These are phyloP conservation scores for Spiraea crenata DNA, from an alignment of 331 rosid genomes.

Conservation along the genomic window DNA sequence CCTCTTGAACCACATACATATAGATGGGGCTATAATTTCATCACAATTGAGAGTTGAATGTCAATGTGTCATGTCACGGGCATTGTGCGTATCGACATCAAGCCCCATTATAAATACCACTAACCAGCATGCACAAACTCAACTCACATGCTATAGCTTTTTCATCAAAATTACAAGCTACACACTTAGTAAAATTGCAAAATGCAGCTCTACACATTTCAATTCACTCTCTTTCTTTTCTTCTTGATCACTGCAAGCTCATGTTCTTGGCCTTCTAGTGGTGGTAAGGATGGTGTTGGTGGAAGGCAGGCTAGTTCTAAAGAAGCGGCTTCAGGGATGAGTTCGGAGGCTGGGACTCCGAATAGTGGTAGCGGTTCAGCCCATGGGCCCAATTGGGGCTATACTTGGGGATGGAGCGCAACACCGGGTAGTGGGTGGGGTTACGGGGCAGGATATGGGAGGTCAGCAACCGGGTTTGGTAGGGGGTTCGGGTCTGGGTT, in stretches of 20 bases:
- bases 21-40: too few species aligned
- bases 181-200: neutral
- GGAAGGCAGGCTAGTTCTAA: slow-evolving; percentile 23
- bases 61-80: neutral
- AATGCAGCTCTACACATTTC: slow-evolving; percentile 33
- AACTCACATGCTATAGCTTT: neutral
- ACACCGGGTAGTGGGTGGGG: slow-evolving; percentile 73
- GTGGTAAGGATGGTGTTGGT: neutral
- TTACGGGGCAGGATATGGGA: slow-evolving; percentile 62
- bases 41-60: neutral
- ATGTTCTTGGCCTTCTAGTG: neutral
- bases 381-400: slow-evolving; percentile 71
- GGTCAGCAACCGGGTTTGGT: neutral
- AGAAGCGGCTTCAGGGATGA: slow-evolving; percentile 32
- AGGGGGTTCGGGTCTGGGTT: slow-evolving; percentile 40
- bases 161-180: neutral
- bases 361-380: slow-evolving; percentile 56
- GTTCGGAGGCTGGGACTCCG: slow-evolving; percentile 33
- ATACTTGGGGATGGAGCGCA: slow-evolving; percentile 86
- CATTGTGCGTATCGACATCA: slow-evolving; percentile 20
- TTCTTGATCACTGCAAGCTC: slow-evolving; percentile 25
- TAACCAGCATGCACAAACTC: slow-evolving; percentile 15
- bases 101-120: slow-evolving; percentile 31
- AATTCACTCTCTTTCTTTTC: slow-evolving; percentile 32
- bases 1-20: too few species aligned